Conservation (phyloP, 208 protist species). For the Tritrichomonas musculus region DNA sequence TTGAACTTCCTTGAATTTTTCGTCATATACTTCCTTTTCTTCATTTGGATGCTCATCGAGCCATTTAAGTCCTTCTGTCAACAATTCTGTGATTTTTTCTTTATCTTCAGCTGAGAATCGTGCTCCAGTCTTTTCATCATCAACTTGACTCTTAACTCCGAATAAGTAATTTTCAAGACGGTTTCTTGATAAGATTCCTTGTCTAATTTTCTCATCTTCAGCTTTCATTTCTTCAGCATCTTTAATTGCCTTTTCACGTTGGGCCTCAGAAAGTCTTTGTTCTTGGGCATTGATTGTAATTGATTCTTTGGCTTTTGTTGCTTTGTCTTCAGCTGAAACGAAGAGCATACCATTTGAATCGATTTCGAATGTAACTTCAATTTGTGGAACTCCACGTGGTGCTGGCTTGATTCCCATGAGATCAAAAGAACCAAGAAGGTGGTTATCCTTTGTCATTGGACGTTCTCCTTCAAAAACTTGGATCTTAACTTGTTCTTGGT, state of each 20-base stretch:
- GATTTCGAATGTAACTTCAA: conserved; percentile 97
- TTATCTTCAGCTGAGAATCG: neutral
- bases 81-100: neutral
- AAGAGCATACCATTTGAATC: conserved; percentile 93
- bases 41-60: neutral
- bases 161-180: neutral
- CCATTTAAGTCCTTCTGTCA: neutral
- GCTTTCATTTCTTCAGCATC: conserved; percentile 7
- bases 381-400: conserved; percentile 57
- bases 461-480: conserved; percentile 99
- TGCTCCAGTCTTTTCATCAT: neutral
- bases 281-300: conserved; percentile 29
- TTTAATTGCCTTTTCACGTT: neutral
- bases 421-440: conserved; percentile 89
- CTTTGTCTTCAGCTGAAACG: conserved; percentile 84
- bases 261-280: neutral
- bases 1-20: neutral
- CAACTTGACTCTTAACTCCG: neutral
- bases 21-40: neutral
- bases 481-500: conserved; percentile 94
- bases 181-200: neutral
- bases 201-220: neutral
- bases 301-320: neutral
- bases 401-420: conserved; percentile 69
- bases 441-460: conserved; percentile 89